phyloP scores from a whole-genome alignment of 768 basidiomycete genomes.

The Roridomyces roridus region DNA sequence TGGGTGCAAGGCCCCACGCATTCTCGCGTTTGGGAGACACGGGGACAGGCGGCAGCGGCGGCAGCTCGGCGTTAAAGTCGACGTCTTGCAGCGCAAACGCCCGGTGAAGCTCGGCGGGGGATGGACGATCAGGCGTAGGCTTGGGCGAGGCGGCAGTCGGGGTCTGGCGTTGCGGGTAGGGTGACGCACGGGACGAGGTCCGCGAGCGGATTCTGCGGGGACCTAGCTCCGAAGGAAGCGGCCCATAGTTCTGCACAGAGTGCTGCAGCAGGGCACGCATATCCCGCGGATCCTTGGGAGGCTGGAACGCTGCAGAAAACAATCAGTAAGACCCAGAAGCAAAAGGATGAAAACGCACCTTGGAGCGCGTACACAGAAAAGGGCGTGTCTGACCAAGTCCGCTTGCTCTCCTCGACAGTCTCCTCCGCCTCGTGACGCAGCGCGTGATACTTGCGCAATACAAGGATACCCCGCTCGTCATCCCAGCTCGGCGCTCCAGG shows the following conservation, averaged over 20 bases:
- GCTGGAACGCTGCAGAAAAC: conserved; percentile 63
- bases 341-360: conserved; percentile 51
- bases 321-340: conserved; percentile 11
- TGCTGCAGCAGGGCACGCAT: conserved; percentile 80
- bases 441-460: conserved; percentile 71
- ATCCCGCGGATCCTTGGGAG: conserved; percentile 64
- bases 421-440: conserved; percentile 71
- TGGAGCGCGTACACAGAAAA: conserved; percentile 77
- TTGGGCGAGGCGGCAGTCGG: conserved; percentile 47
- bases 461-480: conserved; percentile 69
- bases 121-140: conserved; percentile 31
- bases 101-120: conserved; percentile 27
- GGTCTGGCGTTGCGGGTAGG: conserved; percentile 65
- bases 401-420: conserved; percentile 70
- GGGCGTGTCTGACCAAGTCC: conserved; percentile 71
- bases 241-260: conserved; percentile 72
- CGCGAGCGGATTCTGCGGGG: conserved; percentile 68
- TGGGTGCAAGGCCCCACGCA: conserved; percentile 38
- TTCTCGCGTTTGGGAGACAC: conserved; percentile 53
- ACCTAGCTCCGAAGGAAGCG: conserved; percentile 76
- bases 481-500: conserved; percentile 59
- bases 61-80: conserved; percentile 48
- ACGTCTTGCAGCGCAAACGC: conserved; percentile 47
- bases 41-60: conserved; percentile 40
- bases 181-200: conserved; percentile 74